Evolutionary conservation across 495 filamentous ascomycete species (phyloP), one percentile per base, ranked within the genome.

Genomic region (Penicillium antarcticum): DNA sequence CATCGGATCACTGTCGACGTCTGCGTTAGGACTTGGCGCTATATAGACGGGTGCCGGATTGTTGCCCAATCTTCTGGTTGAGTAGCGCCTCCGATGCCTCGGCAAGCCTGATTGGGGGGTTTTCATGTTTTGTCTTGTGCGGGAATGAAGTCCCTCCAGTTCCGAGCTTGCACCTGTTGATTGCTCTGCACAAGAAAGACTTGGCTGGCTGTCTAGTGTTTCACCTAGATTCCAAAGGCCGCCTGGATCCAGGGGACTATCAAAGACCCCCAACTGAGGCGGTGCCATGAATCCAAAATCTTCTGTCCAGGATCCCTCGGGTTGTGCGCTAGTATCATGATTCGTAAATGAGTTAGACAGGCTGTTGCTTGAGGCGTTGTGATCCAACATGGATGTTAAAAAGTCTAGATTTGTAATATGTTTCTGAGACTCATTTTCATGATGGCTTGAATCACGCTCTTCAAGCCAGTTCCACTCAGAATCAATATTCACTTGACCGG

Each of bases 1-100:
- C 45, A 91, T 68, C 7, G 87, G 87, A 61, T 64, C 55, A 14
- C 48, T 33, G 13, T 46, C 29, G 8, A 29, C 7, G 32, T 7
- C 21, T 4, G 17, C 10, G 1, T 13, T 41, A 11, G 17, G 38
- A 12, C 18, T 41, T 33, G 42, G 42, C 16, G 32, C n/a, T 29
- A 45, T 41, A 12, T 23, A 12, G 5, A 41, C 17, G 1, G 38
- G 38, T 2, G 38, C 10, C 8, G 38, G 13, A 5, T 4, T 8
- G 2, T 41, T 8, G 8, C 19, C 19, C 18, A 24, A 18, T 41
- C 38, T 18, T 18, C 38, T 21, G 9, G 18, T 41, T 23, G 38
- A 41, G 18, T 41, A 41, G 38, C 38, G 38, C 24, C 38, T 41
- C 11, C 38, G 38, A 12, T 23, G 9, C 23, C 38, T 41, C 19